Conservation (phyloP, 352 stramenopile species). For the Pythium vanterpoolii region DNA sequence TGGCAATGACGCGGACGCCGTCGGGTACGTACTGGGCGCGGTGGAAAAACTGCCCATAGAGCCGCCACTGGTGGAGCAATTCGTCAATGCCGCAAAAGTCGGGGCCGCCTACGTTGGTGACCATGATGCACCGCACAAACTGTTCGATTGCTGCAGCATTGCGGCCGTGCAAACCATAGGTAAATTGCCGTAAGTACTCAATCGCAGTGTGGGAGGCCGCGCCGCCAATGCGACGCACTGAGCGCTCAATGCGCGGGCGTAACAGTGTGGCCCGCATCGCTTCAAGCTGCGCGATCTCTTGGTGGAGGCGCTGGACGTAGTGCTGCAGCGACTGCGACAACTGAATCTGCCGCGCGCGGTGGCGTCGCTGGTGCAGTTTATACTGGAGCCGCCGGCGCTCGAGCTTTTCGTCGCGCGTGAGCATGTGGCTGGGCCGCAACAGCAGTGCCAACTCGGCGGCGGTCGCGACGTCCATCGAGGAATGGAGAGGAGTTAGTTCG, state of each 20-base stretch:
- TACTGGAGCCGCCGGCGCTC: slow-evolving; percentile 54
- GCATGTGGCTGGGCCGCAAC: slow-evolving; percentile 4
- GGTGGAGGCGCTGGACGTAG: slow-evolving; percentile 36
- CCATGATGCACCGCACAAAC: slow-evolving; percentile 58
- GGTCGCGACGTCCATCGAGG: not conserved
- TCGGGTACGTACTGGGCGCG: slow-evolving; percentile 33
- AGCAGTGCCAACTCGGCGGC: not conserved
- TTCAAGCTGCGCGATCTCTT: slow-evolving; percentile 40
- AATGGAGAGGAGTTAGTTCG: not conserved
- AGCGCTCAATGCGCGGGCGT: slow-evolving; percentile 11
- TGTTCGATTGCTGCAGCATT: slow-evolving; percentile 32
- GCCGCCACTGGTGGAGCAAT: slow-evolving; percentile 49
- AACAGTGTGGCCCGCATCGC: slow-evolving; percentile 9
- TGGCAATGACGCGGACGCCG: slow-evolving; percentile 29
- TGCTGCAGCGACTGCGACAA: not conserved
- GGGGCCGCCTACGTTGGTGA: slow-evolving; percentile 32
- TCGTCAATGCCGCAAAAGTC: slow-evolving; percentile 51
- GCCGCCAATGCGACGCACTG: slow-evolving; percentile 1
- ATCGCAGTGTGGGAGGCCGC: slow-evolving; percentile 29
- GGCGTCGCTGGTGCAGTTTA: slow-evolving; percentile 64
- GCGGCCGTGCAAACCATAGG: slow-evolving; percentile 13
- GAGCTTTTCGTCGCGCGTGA: slow-evolving; percentile 39
- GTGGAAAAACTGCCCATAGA: slow-evolving; percentile 41
- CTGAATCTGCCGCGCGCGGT: slow-evolving; percentile 60
- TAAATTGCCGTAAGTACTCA: slow-evolving; percentile 58